Conservation (phyloP, 2,329 filamentous ascomycete species). For the Claviceps humidiphila region DNA sequence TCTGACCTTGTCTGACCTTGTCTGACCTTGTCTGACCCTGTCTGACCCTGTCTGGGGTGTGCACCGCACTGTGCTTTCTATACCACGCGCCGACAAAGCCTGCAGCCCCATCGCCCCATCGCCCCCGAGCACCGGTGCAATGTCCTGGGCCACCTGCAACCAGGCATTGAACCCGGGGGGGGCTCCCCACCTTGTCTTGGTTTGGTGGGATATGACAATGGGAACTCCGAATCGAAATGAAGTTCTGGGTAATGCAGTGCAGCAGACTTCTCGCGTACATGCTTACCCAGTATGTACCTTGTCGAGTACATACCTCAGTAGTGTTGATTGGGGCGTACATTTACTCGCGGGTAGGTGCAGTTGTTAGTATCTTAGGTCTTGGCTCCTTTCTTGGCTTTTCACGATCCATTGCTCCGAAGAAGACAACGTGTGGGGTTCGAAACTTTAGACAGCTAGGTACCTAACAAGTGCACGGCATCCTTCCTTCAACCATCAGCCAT, state of each 20-base stretch:
- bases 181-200: neutral
- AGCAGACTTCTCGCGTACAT: neutral
- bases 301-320: neutral
- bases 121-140: neutral
- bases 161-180: neutral
- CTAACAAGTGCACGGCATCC: too few species aligned
- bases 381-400: neutral
- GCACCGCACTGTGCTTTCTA: neutral
- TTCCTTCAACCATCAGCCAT: too few species aligned
- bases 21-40: neutral
- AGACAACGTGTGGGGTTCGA: neutral
- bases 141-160: neutral
- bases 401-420: neutral
- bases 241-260: neutral
- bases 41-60: neutral
- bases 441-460: too few species aligned
- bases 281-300: neutral
- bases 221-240: neutral
- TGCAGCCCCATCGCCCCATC: neutral
- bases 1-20: neutral
- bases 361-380: neutral
- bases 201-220: neutral
- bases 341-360: neutral
- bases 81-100: neutral
- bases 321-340: neutral